A percentile compares a stretch with the other conserved stretches of the same genome.
phyloP scores from a whole-genome alignment of 331 rosid genomes.

The Telfairia occidentalis region DNA sequence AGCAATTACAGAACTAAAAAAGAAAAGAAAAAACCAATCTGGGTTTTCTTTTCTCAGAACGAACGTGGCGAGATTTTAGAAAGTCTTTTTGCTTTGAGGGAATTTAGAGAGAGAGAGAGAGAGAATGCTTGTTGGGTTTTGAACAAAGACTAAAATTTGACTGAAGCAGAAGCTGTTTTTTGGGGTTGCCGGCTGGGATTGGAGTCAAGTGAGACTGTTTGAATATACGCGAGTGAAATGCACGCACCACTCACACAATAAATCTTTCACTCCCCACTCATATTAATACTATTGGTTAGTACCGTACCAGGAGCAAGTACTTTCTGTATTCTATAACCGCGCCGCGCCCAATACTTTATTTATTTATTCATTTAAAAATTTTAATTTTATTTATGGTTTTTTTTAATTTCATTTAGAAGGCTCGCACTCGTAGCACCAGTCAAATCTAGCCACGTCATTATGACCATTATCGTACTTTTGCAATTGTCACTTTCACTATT shows the following conservation, averaged over 20 bases:
- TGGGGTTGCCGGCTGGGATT: not conserved
- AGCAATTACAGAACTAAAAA: conserved; percentile 6
- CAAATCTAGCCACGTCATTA: not conserved
- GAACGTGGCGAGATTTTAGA: conserved; percentile 13
- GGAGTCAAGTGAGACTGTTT: not conserved
- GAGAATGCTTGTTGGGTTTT: not conserved
- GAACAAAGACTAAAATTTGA: not conserved
- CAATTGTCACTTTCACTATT: not conserved
- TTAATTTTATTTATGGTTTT: not conserved
- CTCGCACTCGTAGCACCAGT: not conserved
- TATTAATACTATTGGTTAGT: not conserved
- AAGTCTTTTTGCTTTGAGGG: not conserved
- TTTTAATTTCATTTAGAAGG: not conserved
- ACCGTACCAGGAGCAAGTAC: conserved; percentile 1
- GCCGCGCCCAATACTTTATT: not conserved
- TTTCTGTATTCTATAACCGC: conserved; percentile 10
- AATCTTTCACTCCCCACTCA: not conserved
- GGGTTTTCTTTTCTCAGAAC: conserved; percentile 2
- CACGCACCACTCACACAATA: not conserved
- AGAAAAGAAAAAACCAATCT: not conserved
- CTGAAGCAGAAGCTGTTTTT: not conserved
- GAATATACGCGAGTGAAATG: conserved; percentile 1
- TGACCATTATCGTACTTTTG: not conserved
- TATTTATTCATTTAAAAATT: not conserved
- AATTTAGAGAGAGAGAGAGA: not conserved